A percentile compares a stretch with the other conserved stretches of the same genome.
Evolutionary conservation across 371 early-diverging fungal species (phyloP).

Genomic region (Mucor racemosus): DNA sequence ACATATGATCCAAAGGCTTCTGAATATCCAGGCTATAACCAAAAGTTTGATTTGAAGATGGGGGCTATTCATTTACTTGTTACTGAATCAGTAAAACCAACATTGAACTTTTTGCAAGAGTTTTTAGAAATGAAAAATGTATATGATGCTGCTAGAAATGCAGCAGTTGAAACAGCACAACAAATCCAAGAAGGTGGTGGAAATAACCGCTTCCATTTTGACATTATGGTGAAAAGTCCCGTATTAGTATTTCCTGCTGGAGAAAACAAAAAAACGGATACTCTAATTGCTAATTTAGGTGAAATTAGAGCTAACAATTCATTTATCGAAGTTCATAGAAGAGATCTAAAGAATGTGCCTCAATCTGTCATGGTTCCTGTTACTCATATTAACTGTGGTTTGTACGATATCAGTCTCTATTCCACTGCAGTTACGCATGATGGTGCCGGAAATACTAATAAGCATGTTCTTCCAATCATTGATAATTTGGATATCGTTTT

Average conservation of each 20-base stretch:
- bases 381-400: slow-evolving; percentile 66
- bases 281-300: slow-evolving; percentile 85
- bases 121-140: slow-evolving; percentile 89
- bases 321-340: slow-evolving; percentile 52
- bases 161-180: slow-evolving; percentile 80
- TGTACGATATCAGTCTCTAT: slow-evolving; percentile 72
- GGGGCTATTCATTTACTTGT: slow-evolving; percentile 70
- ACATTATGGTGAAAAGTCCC: slow-evolving; percentile 86
- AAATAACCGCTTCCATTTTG: slow-evolving; percentile 71
- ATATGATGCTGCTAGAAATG: slow-evolving; percentile 85
- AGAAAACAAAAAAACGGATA: slow-evolving; percentile 43
- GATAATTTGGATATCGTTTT: slow-evolving; percentile 82
- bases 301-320: slow-evolving; percentile 82
- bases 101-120: slow-evolving; percentile 67
- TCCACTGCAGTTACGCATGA: slow-evolving; percentile 55
- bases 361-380: slow-evolving; percentile 42
- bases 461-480: slow-evolving; percentile 72
- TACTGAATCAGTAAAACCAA: slow-evolving; percentile 57
- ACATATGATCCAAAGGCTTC: slow-evolving; percentile 54
- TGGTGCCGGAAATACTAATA: neutral
- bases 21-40: slow-evolving; percentile 74
- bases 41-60: slow-evolving; percentile 63
- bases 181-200: slow-evolving; percentile 63
- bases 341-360: slow-evolving; percentile 17
- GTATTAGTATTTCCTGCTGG: slow-evolving; percentile 86